Conservation (phyloP, 805 yeast species). For the Ogataea neopini region DNA sequence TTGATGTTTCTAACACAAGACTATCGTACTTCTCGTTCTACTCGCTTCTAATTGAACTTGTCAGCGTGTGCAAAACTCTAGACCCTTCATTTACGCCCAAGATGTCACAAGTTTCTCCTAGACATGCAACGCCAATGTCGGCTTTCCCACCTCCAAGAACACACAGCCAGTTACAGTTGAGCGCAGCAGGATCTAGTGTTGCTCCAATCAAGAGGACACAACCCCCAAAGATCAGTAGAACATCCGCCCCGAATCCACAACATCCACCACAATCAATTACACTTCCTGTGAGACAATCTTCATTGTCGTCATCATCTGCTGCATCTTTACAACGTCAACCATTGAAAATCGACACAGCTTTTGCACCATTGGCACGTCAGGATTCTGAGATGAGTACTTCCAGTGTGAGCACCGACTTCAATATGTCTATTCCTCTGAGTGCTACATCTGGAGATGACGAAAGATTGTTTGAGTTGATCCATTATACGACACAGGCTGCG, state of each 20-base stretch:
- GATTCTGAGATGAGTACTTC: conserved; percentile 32
- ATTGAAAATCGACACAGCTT: conserved; percentile 28
- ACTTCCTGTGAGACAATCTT: conserved; percentile 15
- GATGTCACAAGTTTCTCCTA: conserved; percentile 9
- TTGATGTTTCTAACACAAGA: conserved; percentile 24
- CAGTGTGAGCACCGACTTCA: conserved; percentile 12
- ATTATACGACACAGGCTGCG: conserved; percentile 48
- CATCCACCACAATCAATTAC: conserved; percentile 19
- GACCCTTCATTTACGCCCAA: conserved; percentile 23
- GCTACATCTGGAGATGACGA: conserved; percentile 29
- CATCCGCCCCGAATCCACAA: conserved; percentile 27
- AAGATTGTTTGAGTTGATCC: conserved; percentile 31
- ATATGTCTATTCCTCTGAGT: conserved; percentile 5
- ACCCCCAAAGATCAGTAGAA: conserved; percentile 21
- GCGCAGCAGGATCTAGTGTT: conserved; percentile 12
- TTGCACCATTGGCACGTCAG: conserved; percentile 23
- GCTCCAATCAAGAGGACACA: conserved; percentile 12
- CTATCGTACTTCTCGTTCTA: conserved; percentile 29
- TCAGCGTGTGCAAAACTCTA: conserved; percentile 27
- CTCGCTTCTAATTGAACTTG: conserved; percentile 32
- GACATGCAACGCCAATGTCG: conserved; percentile 1
- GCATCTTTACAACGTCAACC: conserved; percentile 26
- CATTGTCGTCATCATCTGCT: conserved; percentile 14
- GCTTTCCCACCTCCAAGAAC: conserved; percentile 12
- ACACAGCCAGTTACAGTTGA: conserved; percentile 14